Conservation (phyloP, 306 rosid genomes). For the Cucurbita pepo region DNA sequence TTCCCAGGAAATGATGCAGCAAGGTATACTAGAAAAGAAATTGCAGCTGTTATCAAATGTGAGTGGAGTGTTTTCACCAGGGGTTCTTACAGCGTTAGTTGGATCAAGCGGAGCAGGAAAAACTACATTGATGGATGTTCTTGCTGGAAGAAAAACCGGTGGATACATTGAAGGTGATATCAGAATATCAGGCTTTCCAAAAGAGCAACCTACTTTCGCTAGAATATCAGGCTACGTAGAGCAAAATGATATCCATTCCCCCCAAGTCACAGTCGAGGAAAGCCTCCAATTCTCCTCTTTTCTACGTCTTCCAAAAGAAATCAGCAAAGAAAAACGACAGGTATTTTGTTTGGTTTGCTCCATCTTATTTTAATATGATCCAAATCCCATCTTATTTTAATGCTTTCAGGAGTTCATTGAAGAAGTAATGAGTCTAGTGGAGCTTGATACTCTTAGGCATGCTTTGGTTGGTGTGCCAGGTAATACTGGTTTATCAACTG, state of each 20-base stretch:
- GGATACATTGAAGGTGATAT: conserved; percentile 75
- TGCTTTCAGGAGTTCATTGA: conserved; percentile 64
- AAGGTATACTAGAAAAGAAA: conserved; percentile 50
- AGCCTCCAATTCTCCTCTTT: conserved; percentile 66
- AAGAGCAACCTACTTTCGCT: conserved; percentile 65
- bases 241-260: conserved; percentile 48
- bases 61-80: conserved; percentile 76
- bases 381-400: not conserved
- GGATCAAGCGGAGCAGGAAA: conserved; percentile 93
- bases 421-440: conserved; percentile 66
- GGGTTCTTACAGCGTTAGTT: conserved; percentile 80
- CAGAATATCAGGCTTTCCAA: conserved; percentile 64
- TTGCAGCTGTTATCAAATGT: conserved; percentile 66
- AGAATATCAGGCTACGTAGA: conserved; percentile 81
- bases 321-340: conserved; percentile 33
- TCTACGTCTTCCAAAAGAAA: conserved; percentile 76
- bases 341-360: conserved; percentile 21
- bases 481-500: conserved; percentile 69
- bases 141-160: conserved; percentile 88
- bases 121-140: conserved; percentile 86
- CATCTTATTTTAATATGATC: not conserved
- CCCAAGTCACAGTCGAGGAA: conserved; percentile 38
- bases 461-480: conserved; percentile 87
- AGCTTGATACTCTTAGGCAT: conserved; percentile 50
- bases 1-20: conserved; percentile 34